phyloP scores from a whole-genome alignment of 768 basidiomycete species.

The Mycena olivaceomarginata region DNA sequence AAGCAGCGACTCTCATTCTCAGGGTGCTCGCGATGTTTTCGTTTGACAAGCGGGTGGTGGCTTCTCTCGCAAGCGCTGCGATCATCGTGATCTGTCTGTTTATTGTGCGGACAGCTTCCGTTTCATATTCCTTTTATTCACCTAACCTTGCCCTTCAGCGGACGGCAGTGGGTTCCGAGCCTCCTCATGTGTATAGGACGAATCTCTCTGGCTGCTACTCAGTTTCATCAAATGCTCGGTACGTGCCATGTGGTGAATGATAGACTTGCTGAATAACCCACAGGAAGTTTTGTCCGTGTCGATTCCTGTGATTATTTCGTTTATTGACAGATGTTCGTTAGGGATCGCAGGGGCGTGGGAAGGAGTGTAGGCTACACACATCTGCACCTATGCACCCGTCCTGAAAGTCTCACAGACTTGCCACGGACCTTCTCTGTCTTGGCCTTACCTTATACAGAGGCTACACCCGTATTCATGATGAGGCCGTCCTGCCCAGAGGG shows the following conservation, averaged over 20 bases:
- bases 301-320: background rate
- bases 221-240: background rate
- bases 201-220: background rate
- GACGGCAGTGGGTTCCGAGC: background rate
- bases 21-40: conserved; percentile 1
- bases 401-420: background rate
- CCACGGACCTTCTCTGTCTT: background rate
- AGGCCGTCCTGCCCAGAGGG: background rate
- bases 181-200: background rate
- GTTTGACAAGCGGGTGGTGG: background rate
- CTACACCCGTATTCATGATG: background rate
- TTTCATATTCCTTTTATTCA: background rate
- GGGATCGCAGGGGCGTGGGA: background rate
- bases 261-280: background rate
- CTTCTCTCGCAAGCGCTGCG: background rate
- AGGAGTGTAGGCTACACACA: background rate
- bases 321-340: background rate
- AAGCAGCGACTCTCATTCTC: background rate
- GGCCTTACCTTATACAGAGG: conserved; percentile 1
- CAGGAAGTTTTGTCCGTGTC: background rate
- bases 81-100: background rate
- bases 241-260: background rate
- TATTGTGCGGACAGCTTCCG: background rate
- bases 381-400: background rate
- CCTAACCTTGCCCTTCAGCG: background rate